Evolutionary conservation across 345 rosid genomes (phyloP).

Genomic region (Hirschfeldia incana): DNA sequence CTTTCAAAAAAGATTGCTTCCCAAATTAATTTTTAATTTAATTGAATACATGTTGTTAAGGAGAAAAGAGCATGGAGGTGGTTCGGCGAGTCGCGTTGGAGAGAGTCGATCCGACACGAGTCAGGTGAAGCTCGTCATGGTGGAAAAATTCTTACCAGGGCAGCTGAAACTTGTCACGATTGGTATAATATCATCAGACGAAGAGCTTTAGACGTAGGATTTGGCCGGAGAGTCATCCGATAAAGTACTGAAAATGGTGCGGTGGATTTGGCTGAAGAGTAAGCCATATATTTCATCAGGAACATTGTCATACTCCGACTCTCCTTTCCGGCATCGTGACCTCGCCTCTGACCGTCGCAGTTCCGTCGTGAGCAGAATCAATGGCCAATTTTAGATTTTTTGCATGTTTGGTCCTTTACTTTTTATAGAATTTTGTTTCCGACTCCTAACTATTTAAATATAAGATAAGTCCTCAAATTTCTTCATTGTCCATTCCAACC

Average conservation of each 20-base stretch:
- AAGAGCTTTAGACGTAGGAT: conserved; percentile 22
- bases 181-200: conserved; percentile 53
- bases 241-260: conserved; percentile 55
- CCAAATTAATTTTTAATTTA: too few relatives aligned
- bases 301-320: background rate
- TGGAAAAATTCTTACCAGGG: conserved; percentile 58
- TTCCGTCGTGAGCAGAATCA: too few relatives aligned
- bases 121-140: conserved; percentile 56
- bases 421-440: too few relatives aligned
- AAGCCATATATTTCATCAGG: conserved; percentile 76
- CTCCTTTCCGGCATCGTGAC: background rate
- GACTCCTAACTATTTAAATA: too few relatives aligned
- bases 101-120: conserved; percentile 46
- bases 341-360: background rate
- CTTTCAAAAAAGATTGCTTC: too few relatives aligned
- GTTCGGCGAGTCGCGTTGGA: conserved; percentile 37
- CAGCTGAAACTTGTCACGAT: conserved; percentile 63
- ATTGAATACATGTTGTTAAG: background rate
- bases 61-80: conserved; percentile 28
- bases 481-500: too few relatives aligned
- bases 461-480: too few relatives aligned
- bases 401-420: too few relatives aligned
- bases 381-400: too few relatives aligned
- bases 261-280: conserved; percentile 69
- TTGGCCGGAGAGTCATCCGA: conserved; percentile 60